These are phyloP conservation scores for Paramecium pentaurelia DNA, from an alignment of 73 alveolate species.

Conservation along the genomic window DNA sequence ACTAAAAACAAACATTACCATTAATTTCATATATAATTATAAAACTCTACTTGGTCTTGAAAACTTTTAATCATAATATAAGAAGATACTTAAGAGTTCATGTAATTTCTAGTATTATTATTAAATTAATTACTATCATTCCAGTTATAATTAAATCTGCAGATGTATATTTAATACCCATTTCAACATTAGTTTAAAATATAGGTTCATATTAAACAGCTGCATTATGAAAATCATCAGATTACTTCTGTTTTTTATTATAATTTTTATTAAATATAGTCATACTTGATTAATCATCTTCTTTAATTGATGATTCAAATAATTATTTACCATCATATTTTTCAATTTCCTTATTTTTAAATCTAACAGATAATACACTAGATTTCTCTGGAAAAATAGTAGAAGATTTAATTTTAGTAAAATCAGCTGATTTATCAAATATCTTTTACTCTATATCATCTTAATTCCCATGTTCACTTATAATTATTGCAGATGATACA, in stretches of 20 bases:
- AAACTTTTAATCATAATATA: neutral
- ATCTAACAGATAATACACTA: neutral
- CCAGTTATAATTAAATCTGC: neutral
- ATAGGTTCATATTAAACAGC: slow-evolving; percentile 7
- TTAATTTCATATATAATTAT: neutral
- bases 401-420: neutral
- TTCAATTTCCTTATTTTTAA: neutral
- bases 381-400: neutral
- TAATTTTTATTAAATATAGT: neutral
- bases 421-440: neutral
- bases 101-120: neutral
- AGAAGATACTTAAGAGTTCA: neutral
- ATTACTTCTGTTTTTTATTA: neutral
- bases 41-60: slow-evolving; percentile 6
- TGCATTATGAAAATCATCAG: neutral
- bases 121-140: neutral
- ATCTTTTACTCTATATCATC: neutral
- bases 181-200: neutral
- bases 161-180: neutral
- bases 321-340: neutral
- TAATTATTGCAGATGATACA: neutral
- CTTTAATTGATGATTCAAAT: neutral
- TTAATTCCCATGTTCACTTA: neutral
- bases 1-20: slow-evolving; percentile 4
- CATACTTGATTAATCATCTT: neutral